Evolutionary conservation across 106 monocot species (phyloP), one percentile per base, ranked within the genome.

Genomic region (Platanthera guangdongensis): DNA sequence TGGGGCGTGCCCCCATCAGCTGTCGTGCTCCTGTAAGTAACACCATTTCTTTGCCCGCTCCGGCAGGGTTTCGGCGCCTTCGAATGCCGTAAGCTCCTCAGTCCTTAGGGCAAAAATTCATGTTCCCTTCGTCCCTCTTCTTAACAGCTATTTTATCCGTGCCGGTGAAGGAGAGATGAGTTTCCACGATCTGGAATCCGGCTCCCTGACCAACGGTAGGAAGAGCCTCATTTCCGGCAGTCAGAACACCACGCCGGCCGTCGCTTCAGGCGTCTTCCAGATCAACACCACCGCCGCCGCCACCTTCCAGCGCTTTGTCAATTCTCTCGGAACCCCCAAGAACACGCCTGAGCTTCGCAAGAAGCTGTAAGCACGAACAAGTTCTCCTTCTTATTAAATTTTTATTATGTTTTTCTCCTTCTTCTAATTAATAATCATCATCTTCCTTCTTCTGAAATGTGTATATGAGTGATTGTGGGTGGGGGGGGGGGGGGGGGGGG

Each of bases 271-370:
- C 12, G 76, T 94, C 2, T 91, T 94, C 79, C 88, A 94, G 88
- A 94, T 94, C 82, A 94, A 79, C 55, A 91, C 95, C 55, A 91
- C 95, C 32, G 81, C 89, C 47, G 84, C 90, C 59, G 45, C 82
- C 73, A 89, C 92, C 46, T 95, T 90, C 79, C 85, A 89, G 77
- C 74, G 92, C 63, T 89, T 92, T 52, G 88, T 92, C 73, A 92
- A 92, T 82, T 82, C 89, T 57, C 84, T 95, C 75, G 95, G 95
- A 46, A 95, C 95, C 21, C 87, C 95, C 48, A 95, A 92, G 87
- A 92, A 95, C 65, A 92, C 92, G 3, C 89, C 95, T 28, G 87
- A 86, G 9, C 87, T 92, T 57, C 89, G 92, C n/a, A 88, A 92
- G 15, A 89, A 88, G 83, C 84, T 95, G 95, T 95, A 75, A 79